Evolutionary conservation across 228 moss, liverwort and hornwort species (phyloP), one percentile per base, ranked within the genome.

Genomic region (Sphagnum fallax): DNA sequence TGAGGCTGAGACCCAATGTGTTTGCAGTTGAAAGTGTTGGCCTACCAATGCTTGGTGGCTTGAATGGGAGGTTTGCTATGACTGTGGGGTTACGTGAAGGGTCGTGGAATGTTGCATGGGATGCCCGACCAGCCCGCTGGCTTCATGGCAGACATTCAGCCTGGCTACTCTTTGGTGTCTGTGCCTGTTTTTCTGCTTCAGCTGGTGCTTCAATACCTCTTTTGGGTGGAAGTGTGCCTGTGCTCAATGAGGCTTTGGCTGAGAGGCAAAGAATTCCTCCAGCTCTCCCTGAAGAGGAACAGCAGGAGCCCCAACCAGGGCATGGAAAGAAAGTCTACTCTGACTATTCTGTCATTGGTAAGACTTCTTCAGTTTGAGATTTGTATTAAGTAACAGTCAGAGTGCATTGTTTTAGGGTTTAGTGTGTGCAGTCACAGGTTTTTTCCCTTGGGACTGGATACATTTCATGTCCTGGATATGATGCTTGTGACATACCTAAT

Each of bases 61-160:
- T 93, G 66, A 88, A 90, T 63, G 83, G 83, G 8, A 75, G 89
- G 32, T 87, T 79, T 64, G 84, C 90, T 47, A 79, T 92, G 95
- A 88, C 80, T 65, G 88, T 86, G 58, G 91, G 94, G 49, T 78
- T 94, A 48, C 82, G 87, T 48, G 93, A 91, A 77, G 93, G 93
- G 60, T 91, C 96, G 11, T 93, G 91, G 96, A 93, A 97, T 69
- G 85, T 79, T n/a, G 89, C 88, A 47, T 97, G 93, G 93, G 93
- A 97, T 62, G 93, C 90, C 6, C 93, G 96, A 72, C 91, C 93
- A 6, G 91, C 91, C 48, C 89, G 96, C 6, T 97, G 96, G 96
- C 80, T 97, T 61, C 91, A 97, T 57, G 89, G 96, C 61, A 87
- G 89, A 58, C 96, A 91, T 58, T 97, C 96, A 47, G 96, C 89